These are phyloP conservation scores for Schizosaccharomyces lindneri DNA, from an alignment of 805 yeast genomes.

Conservation along the genomic window DNA sequence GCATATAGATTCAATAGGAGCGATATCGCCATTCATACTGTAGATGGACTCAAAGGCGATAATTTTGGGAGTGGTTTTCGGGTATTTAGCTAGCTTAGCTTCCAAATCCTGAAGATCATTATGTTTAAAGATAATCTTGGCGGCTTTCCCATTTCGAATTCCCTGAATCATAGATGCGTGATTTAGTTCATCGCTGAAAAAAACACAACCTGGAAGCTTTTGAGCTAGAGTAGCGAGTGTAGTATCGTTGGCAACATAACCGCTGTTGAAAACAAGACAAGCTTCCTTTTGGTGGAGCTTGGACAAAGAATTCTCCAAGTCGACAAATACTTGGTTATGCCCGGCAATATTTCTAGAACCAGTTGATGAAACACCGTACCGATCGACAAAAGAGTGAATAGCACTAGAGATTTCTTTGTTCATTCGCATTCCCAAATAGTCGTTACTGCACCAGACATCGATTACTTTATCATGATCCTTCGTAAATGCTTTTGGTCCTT, in stretches of 20 bases:
- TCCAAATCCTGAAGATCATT: conserved; percentile 73
- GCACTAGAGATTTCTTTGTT: conserved; percentile 45
- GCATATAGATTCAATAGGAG: conserved; percentile 78
- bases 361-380: conserved; percentile 95
- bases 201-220: conserved; percentile 67
- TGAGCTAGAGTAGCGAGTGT: conserved; percentile 75
- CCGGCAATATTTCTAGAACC: conserved; percentile 98
- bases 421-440: conserved; percentile 61
- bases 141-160: conserved; percentile 66
- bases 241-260: conserved; percentile 93
- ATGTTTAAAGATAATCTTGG: conserved; percentile 76
- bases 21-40: conserved; percentile 94
- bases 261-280: conserved; percentile 81
- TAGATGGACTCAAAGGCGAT: conserved; percentile 94
- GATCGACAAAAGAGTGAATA: conserved; percentile 58
- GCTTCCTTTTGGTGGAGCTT: conserved; percentile 84
- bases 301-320: conserved; percentile 66
- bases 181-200: conserved; percentile 75
- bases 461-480: neutral
- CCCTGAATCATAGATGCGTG: conserved; percentile 98
- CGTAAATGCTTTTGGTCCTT: neutral
- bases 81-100: conserved; percentile 47
- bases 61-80: conserved; percentile 69
- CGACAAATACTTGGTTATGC: conserved; percentile 73
- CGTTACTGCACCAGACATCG: neutral